Evolutionary conservation across 148 eudicot genomes (phyloP), one percentile per base, ranked within the genome.

Genomic region (Fagopyrum esculentum): DNA sequence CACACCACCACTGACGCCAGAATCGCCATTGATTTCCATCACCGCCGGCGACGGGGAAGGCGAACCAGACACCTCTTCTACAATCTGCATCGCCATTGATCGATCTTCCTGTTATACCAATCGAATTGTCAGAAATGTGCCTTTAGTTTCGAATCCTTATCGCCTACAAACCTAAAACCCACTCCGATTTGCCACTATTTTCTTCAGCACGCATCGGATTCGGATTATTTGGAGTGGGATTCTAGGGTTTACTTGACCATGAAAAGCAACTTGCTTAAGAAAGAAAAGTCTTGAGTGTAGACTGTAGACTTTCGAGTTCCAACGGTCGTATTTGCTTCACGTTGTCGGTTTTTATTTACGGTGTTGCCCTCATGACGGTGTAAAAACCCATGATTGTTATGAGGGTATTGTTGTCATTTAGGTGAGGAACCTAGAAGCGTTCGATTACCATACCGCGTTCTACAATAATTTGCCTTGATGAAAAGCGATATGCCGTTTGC

Each of bases 321-420:
- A 66, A 66, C 71, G 71, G 71, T 66, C 71, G 43, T 66, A 66
- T 66, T 66, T 40, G 71, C 71, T 66, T 66, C 71, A 40, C 71
- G 71, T 66, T 66, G 47, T 66, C 47, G 47, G 46, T 12, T 40
- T 1, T 13, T 66, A 40, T 12, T 66, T 66, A 66, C 71, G 46
- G 9, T 15, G 40, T 66, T 66, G 71, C 71, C 71, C 5, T 43
- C 44, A 15, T 16, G 26, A 0, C 44, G n/a, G 35, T 63, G n/a
- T 0, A 12, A 1, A 57, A 64, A 66, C 1, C 3, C 3, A 40
- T 8, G 19, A 1, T 1, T 6, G 3, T 12, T 5, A 13, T 13
- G 15, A 17, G 71, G 71, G 47, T 6, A 66, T 66, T 66, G 13
- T 40, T 46, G 71, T 66, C 71, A 66, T 66, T 13, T 66, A 5